Base-by-base conservation (phyloP, 768 basidiomycete genomes). In the Rhodosporidiobolus odoratus region DNA sequence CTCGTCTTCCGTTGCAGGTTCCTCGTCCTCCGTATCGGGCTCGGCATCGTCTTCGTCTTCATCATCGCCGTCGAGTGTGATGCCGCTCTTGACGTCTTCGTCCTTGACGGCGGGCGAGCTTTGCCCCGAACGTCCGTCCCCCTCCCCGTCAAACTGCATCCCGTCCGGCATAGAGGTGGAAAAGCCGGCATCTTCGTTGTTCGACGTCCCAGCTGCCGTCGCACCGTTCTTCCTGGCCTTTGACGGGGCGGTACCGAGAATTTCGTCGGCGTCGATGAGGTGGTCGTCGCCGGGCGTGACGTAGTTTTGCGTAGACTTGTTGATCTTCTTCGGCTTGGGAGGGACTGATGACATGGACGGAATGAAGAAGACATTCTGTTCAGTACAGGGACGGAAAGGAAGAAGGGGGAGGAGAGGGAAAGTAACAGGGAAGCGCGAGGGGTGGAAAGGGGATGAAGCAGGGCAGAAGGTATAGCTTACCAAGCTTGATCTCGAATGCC, bases 401-500 rank as follows among this genome's bases (percentile, higher is more conserved):
- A 50, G 48, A n/a, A 13, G 23, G n/a, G 23, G 2, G 34, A 34
- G 35, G 15, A 19, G 1, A 38, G 25, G 35, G 41, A 27, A 79
- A 15, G 35, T 45, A 23, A 45, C 13, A 12, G 43, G 43, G 12
- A 12, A 23, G 12, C 23, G 12, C 23, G 43, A 13, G 12, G 43
- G 23, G 43, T 45, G 43, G 13, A 13, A 13, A 13, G 43, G 43
- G 43, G 13, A 13, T 45, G 43, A n/a, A n/a, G n/a, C n/a, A n/a
- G n/a, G n/a, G n/a, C n/a, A n/a, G n/a, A 58, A 7, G n/a, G 60
- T 23, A 38, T 10, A 76, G 45, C 83, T 35, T 66, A 84, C 93
- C 90, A 82, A 88, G 83, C 80, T 88, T 90, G 66, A 96, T 84
- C 48, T 89, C 90, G 81, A 97, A 87, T 2, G 78, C 81, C 10